Percentiles rank a stretch among this genome's conserved stretches.
Conservation (phyloP, 2,329 filamentous ascomycete species). For the Leptographium wingfieldii region DNA sequence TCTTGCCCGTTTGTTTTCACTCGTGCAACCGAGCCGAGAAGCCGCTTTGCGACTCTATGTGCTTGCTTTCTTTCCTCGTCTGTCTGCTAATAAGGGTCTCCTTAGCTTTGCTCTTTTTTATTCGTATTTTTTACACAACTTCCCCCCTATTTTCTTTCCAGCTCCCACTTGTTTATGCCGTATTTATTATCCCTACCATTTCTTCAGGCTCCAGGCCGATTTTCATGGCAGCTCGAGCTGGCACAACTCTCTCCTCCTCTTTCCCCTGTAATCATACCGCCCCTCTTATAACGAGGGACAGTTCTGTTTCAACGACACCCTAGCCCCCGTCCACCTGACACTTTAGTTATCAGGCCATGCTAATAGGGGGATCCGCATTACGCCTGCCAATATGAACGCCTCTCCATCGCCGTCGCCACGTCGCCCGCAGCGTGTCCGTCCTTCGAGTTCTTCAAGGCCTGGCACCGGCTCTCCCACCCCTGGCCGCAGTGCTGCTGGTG, state of each 20-base stretch:
- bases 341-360: slow-evolving; percentile 22
- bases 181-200: neutral
- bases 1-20: neutral
- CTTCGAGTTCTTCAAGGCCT: neutral
- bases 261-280: too few species aligned
- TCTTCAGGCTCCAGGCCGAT: too few species aligned
- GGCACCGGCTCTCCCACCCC: neutral
- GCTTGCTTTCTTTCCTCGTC: too few species aligned
- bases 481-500: neutral
- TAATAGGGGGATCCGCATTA: slow-evolving; percentile 10
- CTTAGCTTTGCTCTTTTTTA: neutral
- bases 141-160: neutral
- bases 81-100: neutral
- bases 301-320: neutral
- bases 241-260: too few species aligned
- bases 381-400: slow-evolving; percentile 2
- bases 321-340: neutral
- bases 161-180: neutral
- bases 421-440: slow-evolving; percentile 3
- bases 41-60: too few species aligned
- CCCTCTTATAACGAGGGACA: too few species aligned
- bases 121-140: too few species aligned
- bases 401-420: slow-evolving; percentile 8
- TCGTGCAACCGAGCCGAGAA: too few species aligned
- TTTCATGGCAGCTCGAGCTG: too few species aligned